Conservation (phyloP, 805 yeast species). For the Schwanniomyces sp. region DNA sequence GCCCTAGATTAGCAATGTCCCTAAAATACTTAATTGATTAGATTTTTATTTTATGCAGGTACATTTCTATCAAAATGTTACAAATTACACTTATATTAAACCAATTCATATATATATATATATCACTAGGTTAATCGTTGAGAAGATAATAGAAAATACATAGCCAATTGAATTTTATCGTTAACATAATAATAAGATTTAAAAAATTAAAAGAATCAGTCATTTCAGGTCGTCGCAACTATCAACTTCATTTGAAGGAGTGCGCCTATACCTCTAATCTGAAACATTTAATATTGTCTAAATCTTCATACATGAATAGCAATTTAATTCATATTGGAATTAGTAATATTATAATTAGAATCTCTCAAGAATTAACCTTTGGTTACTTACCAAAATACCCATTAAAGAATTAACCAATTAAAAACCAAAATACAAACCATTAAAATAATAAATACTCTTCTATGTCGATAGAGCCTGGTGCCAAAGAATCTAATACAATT, state of each 20-base stretch:
- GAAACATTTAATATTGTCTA: background rate
- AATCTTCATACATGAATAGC: too few species aligned
- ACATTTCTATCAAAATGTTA: background rate
- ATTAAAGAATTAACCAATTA: conserved; percentile 1
- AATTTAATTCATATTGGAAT: background rate
- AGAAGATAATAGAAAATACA: background rate
- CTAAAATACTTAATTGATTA: background rate
- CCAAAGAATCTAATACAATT: background rate
- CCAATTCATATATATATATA: background rate
- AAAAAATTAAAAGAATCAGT: background rate
- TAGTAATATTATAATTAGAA: background rate
- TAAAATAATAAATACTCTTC: conserved; percentile 33
- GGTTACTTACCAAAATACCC: background rate
- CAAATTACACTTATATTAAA: background rate
- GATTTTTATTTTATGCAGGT: background rate
- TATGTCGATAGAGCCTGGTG: conserved; percentile 14
- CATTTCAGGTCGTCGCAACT: conserved; percentile 3
- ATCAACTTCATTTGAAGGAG: background rate
- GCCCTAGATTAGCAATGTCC: background rate
- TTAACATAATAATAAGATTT: background rate
- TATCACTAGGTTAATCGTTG: background rate
- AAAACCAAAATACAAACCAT: conserved; percentile 2
- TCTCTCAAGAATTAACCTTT: background rate
- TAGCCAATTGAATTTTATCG: background rate
- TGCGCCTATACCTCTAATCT: conserved; percentile 2